Conservation (phyloP, 495 filamentous ascomycete species). For the Tetracladium setigerum region DNA sequence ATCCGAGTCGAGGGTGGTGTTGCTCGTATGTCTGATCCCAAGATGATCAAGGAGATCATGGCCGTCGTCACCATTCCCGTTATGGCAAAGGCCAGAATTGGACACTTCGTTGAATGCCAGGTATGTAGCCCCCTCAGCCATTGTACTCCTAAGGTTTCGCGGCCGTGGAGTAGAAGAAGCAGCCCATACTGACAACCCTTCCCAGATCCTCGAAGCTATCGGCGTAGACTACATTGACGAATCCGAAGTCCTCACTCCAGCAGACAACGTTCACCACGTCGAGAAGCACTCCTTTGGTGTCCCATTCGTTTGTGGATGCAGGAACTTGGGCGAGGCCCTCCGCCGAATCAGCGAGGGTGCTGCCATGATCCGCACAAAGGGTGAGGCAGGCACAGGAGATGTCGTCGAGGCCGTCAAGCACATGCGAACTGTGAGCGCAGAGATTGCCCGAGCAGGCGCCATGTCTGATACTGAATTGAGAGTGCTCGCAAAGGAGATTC, state of each 20-base stretch:
- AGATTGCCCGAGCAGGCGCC: constrained; percentile 66
- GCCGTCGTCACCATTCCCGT: constrained; percentile 95
- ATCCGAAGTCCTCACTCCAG: constrained; percentile 92
- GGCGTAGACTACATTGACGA: constrained; percentile 98
- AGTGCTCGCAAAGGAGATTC: constrained; percentile 73
- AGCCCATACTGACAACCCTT: not conserved
- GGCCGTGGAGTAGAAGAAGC: not conserved
- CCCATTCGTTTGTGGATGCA: constrained; percentile 95
- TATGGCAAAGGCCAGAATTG: constrained; percentile 98
- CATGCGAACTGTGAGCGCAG: constrained; percentile 80
- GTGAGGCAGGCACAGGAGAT: constrained; percentile 96
- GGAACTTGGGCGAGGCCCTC: constrained; percentile 90
- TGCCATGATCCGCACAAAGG: constrained; percentile 98
- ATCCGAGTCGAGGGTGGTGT: constrained; percentile 90
- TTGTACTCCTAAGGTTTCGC: not conserved
- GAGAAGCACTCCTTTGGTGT: constrained; percentile 76
- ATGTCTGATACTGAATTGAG: constrained; percentile 62
- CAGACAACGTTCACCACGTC: constrained; percentile 85
- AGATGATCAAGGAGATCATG: constrained; percentile 96
- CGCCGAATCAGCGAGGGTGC: constrained; percentile 89
- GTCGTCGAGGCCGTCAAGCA: constrained; percentile 95
- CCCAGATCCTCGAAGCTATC: constrained; percentile 83
- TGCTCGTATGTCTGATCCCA: constrained; percentile 92
- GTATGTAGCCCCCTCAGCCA: constrained; percentile 25
- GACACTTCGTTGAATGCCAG: constrained; percentile 96